A percentile compares a stretch with the other conserved stretches of the same genome.
Conservation (phyloP, 768 basidiomycete species). For the Saitozyma podzolica region DNA sequence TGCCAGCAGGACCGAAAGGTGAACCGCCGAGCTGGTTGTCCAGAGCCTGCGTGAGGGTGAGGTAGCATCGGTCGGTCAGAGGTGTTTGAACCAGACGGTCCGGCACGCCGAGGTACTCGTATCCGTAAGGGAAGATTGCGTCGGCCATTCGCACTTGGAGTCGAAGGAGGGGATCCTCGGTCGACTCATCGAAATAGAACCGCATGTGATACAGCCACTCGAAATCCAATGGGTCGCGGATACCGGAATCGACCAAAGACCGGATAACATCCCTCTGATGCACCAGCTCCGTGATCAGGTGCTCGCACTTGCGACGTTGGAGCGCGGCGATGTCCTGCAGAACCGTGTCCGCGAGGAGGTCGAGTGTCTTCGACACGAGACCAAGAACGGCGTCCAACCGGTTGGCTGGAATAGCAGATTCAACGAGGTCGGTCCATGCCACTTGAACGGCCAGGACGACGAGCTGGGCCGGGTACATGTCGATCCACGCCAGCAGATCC, state of each 20-base stretch:
- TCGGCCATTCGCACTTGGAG: conserved; percentile 82
- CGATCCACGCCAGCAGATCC: conserved; percentile 84
- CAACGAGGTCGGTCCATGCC: conserved; percentile 86
- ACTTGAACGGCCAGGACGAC: conserved; percentile 95
- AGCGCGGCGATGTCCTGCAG: conserved; percentile 82
- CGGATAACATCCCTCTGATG: conserved; percentile 96
- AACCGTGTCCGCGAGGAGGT: conserved; percentile 95
- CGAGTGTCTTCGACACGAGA: conserved; percentile 77
- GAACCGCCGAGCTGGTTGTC: conserved; percentile 93
- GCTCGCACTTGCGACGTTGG: conserved; percentile 97
- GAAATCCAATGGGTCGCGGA: conserved; percentile 70
- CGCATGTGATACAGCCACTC: conserved; percentile 98
- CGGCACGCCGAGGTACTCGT: conserved; percentile 96
- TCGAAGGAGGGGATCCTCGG: conserved; percentile 76
- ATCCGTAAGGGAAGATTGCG: conserved; percentile 92
- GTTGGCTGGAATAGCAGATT: conserved; percentile 55
- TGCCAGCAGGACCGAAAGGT: conserved; percentile 97
- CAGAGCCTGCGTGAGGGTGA: conserved; percentile 92
- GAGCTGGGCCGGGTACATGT: conserved; percentile 90
- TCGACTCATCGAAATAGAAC: conserved; percentile 76
- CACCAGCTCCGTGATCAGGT: conserved; percentile 96
- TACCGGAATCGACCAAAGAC: conserved; percentile 66
- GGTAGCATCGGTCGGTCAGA: conserved; percentile 92
- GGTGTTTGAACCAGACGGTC: conserved; percentile 98
- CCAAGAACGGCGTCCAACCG: conserved; percentile 67